Percentiles rank a stretch among this genome's conserved stretches.
These are phyloP conservation scores for Mrakia blollopis DNA, from an alignment of 768 basidiomycete species.

Conservation along the genomic window DNA sequence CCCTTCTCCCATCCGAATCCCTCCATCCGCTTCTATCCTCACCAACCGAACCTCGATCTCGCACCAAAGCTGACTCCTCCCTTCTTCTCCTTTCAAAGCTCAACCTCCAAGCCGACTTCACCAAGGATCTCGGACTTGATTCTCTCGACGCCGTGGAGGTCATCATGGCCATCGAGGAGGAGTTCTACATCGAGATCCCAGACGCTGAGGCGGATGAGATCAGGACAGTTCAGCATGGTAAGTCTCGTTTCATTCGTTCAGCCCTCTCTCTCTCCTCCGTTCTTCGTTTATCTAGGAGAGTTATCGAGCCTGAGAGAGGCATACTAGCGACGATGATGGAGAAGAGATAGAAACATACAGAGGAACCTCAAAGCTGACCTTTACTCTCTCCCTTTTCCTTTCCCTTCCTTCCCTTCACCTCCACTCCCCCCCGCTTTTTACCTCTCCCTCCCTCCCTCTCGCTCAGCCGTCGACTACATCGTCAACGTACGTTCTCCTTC, in stretches of 20 bases:
- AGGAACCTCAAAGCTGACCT: background rate
- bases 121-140: constrained; percentile 82
- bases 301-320: too few species aligned
- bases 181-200: constrained; percentile 95
- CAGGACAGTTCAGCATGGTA: constrained; percentile 84
- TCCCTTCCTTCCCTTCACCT: background rate
- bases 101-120: constrained; percentile 60
- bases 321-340: too few species aligned
- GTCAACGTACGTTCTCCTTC: background rate
- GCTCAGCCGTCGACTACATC: background rate
- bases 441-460: background rate
- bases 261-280: background rate
- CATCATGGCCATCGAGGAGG: constrained; percentile 99
- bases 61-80: background rate
- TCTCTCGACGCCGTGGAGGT: constrained; percentile 97
- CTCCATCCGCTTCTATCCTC: background rate
- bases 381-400: background rate
- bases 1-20: background rate
- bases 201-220: constrained; percentile 95
- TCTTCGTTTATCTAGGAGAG: constrained; percentile 20
- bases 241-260: constrained; percentile 37
- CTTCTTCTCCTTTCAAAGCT: constrained; percentile 51
- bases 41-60: background rate
- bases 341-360: background rate
- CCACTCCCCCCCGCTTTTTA: background rate